phyloP scores from a whole-genome alignment of 805 yeast species.

The Lipomyces mesembrius region DNA sequence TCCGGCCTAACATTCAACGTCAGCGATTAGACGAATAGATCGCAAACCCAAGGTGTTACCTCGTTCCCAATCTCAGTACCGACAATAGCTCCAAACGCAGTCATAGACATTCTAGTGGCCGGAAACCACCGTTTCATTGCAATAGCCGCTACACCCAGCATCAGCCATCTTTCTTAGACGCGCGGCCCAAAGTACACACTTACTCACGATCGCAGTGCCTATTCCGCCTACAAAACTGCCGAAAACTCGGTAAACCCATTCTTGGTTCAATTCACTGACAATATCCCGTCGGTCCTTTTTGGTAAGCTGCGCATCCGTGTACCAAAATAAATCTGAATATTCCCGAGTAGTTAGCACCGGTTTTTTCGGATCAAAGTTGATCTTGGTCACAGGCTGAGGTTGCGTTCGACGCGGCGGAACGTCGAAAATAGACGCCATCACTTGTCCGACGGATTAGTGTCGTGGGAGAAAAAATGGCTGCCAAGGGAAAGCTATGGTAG shows the following conservation, averaged over 20 bases:
- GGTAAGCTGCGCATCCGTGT: conserved; percentile 23
- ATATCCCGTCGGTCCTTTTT: conserved; percentile 30
- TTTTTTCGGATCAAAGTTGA: conserved; percentile 23
- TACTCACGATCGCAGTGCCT: neutral
- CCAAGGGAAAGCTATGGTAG: neutral
- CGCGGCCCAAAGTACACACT: neutral
- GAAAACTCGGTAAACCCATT: conserved; percentile 17
- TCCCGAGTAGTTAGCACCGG: conserved; percentile 8
- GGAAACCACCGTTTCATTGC: conserved; percentile 17
- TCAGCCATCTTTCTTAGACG: neutral
- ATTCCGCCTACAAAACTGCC: conserved; percentile 21
- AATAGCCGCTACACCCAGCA: conserved; percentile 5
- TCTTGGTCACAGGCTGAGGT: conserved; percentile 17
- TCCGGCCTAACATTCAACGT: conserved; percentile 7
- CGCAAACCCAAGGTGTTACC: neutral
- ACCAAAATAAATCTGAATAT: conserved; percentile 34
- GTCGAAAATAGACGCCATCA: conserved; percentile 17
- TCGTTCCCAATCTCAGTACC: conserved; percentile 26
- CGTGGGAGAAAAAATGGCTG: neutral
- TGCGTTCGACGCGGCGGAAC: conserved; percentile 32
- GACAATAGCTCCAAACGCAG: conserved; percentile 18
- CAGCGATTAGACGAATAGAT: neutral
- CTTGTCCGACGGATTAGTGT: neutral
- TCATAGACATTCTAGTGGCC: conserved; percentile 18
- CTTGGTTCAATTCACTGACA: conserved; percentile 18